A percentile compares a stretch with the other conserved stretches of the same genome.
phyloP scores from a whole-genome alignment of 2,329 filamentous ascomycete species.

The Orbilia ellipsospora region DNA sequence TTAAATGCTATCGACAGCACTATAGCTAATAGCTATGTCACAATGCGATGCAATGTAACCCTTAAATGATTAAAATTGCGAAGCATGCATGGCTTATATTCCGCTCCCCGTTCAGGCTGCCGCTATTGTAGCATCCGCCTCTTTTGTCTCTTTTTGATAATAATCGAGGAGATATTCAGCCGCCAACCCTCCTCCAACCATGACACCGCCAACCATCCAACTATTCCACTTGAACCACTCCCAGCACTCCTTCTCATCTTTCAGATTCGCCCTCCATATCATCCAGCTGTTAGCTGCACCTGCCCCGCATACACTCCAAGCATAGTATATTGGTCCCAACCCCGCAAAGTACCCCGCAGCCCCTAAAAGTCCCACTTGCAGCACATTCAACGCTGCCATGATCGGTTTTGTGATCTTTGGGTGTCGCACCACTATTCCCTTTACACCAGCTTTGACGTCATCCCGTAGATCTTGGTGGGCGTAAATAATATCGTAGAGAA shows the following conservation, averaged over 20 bases:
- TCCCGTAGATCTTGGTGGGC: slow-evolving; percentile 92
- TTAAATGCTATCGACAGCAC: neutral
- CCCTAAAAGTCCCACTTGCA: slow-evolving; percentile 76
- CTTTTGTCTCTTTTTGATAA: slow-evolving; percentile 10
- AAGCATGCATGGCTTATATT: no score
- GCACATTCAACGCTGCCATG: slow-evolving; percentile 74
- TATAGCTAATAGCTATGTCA: slow-evolving; percentile 19
- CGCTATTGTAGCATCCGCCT: neutral
- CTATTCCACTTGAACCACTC: slow-evolving; percentile 72
- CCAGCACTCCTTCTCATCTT: slow-evolving; percentile 76
- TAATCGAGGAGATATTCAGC: slow-evolving; percentile 57
- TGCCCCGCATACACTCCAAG: slow-evolving; percentile 75
- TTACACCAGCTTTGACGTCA: slow-evolving; percentile 86
- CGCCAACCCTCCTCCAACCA: slow-evolving; percentile 58
- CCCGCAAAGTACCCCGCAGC: slow-evolving; percentile 75
- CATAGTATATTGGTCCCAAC: slow-evolving; percentile 76
- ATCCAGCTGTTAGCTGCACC: slow-evolving; percentile 72
- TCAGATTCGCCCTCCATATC: slow-evolving; percentile 75
- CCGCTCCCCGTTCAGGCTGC: neutral
- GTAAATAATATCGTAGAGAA: slow-evolving; percentile 93
- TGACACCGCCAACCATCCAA: slow-evolving; percentile 58
- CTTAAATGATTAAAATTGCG: no score
- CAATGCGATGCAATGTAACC: no score
- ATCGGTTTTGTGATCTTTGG: slow-evolving; percentile 81
- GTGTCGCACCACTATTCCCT: slow-evolving; percentile 85